Conservation (phyloP, 2,329 filamentous ascomycete genomes). For the Cladobotryum mycophilum region DNA sequence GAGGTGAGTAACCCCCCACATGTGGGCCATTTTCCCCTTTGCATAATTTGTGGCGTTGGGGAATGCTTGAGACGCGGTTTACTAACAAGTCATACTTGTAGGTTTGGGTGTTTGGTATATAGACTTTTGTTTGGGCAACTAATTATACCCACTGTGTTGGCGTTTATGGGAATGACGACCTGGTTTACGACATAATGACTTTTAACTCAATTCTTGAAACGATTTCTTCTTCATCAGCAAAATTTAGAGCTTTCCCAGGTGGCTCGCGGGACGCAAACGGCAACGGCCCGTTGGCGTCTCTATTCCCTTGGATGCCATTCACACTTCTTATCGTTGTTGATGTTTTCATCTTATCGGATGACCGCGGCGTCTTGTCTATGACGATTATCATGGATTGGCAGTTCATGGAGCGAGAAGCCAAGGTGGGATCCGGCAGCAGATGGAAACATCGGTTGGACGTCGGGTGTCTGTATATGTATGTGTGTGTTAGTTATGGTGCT, state of each 20-base stretch:
- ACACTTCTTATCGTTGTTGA: background rate
- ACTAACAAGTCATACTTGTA: conserved; percentile 25
- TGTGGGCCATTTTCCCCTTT: background rate
- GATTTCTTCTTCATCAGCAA: background rate
- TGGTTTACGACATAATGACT: conserved; percentile 4
- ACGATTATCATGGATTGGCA: background rate
- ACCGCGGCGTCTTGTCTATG: background rate
- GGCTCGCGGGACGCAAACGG: background rate
- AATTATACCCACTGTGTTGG: background rate
- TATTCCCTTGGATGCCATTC: background rate
- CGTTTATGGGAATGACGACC: conserved; percentile 1
- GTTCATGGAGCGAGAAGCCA: background rate
- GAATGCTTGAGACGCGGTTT: background rate
- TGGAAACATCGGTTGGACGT: background rate
- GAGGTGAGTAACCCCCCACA: conserved; percentile 58
- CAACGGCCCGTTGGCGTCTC: background rate
- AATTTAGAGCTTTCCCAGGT: background rate
- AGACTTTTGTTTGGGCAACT: conserved; percentile 15
- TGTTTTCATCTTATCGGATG: background rate
- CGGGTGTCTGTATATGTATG: too few relatives aligned
- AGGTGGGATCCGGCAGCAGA: background rate
- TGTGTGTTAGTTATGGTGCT: too few relatives aligned
- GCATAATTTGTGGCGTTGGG: background rate
- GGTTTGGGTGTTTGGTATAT: conserved; percentile 43
- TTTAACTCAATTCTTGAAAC: too few relatives aligned